Percentiles rank a stretch among this genome's conserved stretches.
Conservation (phyloP, 331 rosid genomes). For the Erythrophleum ivorense region DNA sequence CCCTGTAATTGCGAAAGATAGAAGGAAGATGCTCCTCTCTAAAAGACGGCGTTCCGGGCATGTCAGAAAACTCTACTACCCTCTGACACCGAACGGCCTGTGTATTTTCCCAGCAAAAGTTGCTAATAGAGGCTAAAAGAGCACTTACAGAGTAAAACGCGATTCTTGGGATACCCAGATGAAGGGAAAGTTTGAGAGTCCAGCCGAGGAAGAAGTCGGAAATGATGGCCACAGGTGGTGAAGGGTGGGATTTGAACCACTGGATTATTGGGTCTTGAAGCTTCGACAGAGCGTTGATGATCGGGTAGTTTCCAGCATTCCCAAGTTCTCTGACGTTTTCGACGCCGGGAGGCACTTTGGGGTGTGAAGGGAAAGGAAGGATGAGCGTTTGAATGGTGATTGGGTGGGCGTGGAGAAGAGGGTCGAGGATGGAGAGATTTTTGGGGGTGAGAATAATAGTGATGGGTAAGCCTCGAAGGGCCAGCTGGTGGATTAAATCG, state of each 20-base stretch:
- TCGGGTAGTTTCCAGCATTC: slow-evolving; percentile 43
- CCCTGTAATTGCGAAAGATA: slow-evolving; percentile 22
- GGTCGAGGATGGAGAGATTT: slow-evolving; percentile 48
- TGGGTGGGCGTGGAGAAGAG: slow-evolving; percentile 57
- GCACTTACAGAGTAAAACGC: slow-evolving; percentile 38
- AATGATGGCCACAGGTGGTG: slow-evolving; percentile 59
- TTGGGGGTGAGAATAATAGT: slow-evolving; percentile 70
- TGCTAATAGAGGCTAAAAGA: slow-evolving; percentile 13
- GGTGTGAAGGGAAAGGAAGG: slow-evolving; percentile 66
- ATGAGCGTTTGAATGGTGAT: slow-evolving; percentile 44
- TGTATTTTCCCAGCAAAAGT: slow-evolving; percentile 24
- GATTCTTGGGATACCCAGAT: slow-evolving; percentile 53
- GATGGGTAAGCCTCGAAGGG: slow-evolving; percentile 37
- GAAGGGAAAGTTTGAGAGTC: slow-evolving; percentile 55
- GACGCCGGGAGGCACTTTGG: slow-evolving; percentile 45
- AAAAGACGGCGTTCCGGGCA: slow-evolving; percentile 57
- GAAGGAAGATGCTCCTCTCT: slow-evolving; percentile 56
- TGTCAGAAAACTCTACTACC: slow-evolving; percentile 32
- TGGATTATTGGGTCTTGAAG: slow-evolving; percentile 50
- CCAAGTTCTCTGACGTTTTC: slow-evolving; percentile 36
- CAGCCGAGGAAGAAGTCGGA: slow-evolving; percentile 77
- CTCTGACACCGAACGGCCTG: neutral
- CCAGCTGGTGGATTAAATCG: slow-evolving; percentile 54
- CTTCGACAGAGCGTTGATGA: slow-evolving; percentile 55
- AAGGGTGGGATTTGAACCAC: slow-evolving; percentile 54